A percentile compares a stretch with the other conserved stretches of the same genome.
These are phyloP conservation scores for Ocimum tenuiflorum DNA, from an alignment of 257 asterid species.

Conservation along the genomic window DNA sequence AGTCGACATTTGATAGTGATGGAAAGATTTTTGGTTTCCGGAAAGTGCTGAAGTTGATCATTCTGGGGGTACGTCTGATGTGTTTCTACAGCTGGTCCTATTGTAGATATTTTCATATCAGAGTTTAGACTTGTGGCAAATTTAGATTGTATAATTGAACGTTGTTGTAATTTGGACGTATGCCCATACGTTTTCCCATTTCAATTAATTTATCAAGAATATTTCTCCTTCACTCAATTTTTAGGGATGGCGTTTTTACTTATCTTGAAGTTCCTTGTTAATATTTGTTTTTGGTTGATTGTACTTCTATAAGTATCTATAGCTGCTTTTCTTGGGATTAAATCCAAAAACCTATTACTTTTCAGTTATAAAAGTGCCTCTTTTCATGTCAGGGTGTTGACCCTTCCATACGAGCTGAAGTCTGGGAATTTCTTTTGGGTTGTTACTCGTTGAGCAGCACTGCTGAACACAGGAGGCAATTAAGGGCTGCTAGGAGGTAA, in stretches of 20 bases:
- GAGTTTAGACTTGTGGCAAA: background rate
- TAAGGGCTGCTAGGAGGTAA: slow-evolving; percentile 89
- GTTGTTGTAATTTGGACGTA: background rate
- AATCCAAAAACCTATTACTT: background rate
- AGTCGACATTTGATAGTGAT: slow-evolving; percentile 71
- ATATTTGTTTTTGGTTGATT: slow-evolving; percentile 1
- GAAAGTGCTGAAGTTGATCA: slow-evolving; percentile 74
- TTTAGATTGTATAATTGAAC: background rate
- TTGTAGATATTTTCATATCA: slow-evolving; percentile 6
- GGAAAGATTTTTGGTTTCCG: slow-evolving; percentile 85
- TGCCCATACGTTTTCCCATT: background rate
- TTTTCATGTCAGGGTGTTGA: slow-evolving; percentile 74
- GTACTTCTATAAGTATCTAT: slow-evolving; percentile 1
- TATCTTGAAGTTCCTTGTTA: background rate
- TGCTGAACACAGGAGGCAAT: slow-evolving; percentile 61
- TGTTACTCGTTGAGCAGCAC: slow-evolving; percentile 89
- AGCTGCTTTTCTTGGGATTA: slow-evolving; percentile 5
- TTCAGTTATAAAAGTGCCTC: slow-evolving; percentile 11
- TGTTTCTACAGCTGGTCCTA: slow-evolving; percentile 11
- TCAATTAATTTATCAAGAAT: background rate
- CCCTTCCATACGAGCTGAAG: slow-evolving; percentile 91
- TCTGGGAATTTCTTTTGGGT: slow-evolving; percentile 98
- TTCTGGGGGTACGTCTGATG: slow-evolving; percentile 64
- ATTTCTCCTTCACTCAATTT: background rate
- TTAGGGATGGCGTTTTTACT: background rate